These are phyloP conservation scores for Blastobotrys ciferrii DNA, from an alignment of 1,139 yeast genomes.

Conservation along the genomic window DNA sequence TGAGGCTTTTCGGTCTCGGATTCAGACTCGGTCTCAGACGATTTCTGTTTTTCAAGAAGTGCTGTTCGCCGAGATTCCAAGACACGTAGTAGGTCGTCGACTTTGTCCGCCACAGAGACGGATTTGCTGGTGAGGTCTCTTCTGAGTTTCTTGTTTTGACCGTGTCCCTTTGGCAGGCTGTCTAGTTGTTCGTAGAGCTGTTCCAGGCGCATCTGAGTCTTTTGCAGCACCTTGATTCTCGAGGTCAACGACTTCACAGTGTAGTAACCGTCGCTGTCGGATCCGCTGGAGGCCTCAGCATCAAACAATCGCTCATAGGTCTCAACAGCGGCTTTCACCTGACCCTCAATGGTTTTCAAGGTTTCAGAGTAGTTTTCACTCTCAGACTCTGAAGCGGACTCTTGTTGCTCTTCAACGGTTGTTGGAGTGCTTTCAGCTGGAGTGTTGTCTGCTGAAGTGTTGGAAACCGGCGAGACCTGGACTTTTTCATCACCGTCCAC, in stretches of 20 bases:
- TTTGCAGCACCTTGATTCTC: conserved; percentile 28
- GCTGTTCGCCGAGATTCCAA: conserved; percentile 22
- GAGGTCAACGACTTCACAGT: conserved; percentile 21
- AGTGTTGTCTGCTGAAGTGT: too few species aligned
- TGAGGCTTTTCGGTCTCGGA: conserved; percentile 15
- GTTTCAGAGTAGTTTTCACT: not conserved
- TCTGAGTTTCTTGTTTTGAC: conserved; percentile 22
- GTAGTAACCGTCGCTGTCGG: conserved; percentile 10
- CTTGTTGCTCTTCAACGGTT: not conserved
- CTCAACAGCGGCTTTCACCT: conserved; percentile 23
- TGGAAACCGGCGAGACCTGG: too few species aligned
- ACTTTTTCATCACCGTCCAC: too few species aligned
- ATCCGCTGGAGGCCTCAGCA: conserved; percentile 20
- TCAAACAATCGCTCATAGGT: conserved; percentile 25
- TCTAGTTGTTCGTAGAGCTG: conserved; percentile 27
- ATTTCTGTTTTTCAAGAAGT: conserved; percentile 14
- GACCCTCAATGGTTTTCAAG: conserved; percentile 17
- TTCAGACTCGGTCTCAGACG: conserved; percentile 5
- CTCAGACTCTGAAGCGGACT: conserved; percentile 4
- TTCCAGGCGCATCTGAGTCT: conserved; percentile 27
- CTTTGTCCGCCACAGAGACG: conserved; percentile 27
- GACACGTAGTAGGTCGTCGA: conserved; percentile 26
- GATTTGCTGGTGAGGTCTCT: conserved; percentile 26
- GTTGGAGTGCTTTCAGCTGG: not conserved
- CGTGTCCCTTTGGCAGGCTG: conserved; percentile 19